These are phyloP conservation scores for Musa itinerans DNA, from an alignment of 176 grass and related monocot species.

Conservation along the genomic window DNA sequence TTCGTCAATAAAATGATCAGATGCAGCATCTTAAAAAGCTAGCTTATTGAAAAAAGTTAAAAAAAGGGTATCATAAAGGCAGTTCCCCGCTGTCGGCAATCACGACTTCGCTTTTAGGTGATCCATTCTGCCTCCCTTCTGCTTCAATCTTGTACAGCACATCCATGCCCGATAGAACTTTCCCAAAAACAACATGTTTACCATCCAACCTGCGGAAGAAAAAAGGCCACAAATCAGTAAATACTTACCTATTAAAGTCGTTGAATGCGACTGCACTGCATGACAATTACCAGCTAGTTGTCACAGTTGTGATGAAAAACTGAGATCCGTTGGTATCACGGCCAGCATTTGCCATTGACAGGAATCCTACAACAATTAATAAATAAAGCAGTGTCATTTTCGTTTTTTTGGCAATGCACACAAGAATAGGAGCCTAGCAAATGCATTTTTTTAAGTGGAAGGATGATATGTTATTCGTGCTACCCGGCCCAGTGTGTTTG, in stretches of 20 bases:
- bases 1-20: too few species aligned
- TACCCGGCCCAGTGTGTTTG: conserved; percentile 95
- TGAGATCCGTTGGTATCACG: conserved; percentile 86
- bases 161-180: conserved; percentile 85
- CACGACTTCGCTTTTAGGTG: conserved; percentile 69
- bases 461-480: neutral
- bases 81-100: conserved; percentile 74
- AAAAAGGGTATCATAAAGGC: conserved; percentile 29
- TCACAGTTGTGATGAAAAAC: conserved; percentile 97
- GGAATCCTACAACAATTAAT: conserved; percentile 30
- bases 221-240: neutral
- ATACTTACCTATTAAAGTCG: neutral
- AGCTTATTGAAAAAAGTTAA: neutral
- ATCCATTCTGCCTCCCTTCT: conserved; percentile 66
- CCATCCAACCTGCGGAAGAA: conserved; percentile 62
- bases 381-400: neutral
- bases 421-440: neutral
- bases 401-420: neutral
- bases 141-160: conserved; percentile 86
- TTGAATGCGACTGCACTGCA: neutral
- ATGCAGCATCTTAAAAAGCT: too few species aligned
- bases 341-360: conserved; percentile 91
- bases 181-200: conserved; percentile 92
- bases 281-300: conserved; percentile 69
- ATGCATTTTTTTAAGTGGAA: neutral